A percentile compares a stretch with the other conserved stretches of the same genome.
These are phyloP conservation scores for Exobasidium rhododendri DNA, from an alignment of 1,284 basidiomycete species.

Conservation along the genomic window DNA sequence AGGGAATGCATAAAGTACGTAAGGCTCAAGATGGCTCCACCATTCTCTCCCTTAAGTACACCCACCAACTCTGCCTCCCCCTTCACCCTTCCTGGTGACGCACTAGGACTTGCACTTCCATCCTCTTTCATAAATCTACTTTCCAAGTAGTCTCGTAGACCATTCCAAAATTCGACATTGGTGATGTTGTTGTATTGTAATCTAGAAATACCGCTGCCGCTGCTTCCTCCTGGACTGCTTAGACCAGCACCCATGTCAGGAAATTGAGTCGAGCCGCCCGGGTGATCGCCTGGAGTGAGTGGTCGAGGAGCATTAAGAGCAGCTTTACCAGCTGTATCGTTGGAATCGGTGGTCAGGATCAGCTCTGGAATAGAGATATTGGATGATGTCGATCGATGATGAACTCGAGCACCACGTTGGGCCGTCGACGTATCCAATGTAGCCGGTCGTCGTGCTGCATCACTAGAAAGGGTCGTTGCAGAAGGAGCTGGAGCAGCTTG, in stretches of 20 bases:
- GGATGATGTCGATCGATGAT: conserved; percentile 40
- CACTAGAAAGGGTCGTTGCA: conserved; percentile 4
- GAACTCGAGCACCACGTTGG: conserved; percentile 12
- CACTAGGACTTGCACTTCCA: conserved; percentile 26
- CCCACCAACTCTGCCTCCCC: conserved; percentile 49
- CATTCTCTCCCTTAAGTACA: background rate
- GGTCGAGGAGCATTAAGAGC: conserved; percentile 20
- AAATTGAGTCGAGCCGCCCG: conserved; percentile 9
- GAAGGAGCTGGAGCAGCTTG: conserved; percentile 12
- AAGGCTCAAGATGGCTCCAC: too few species aligned
- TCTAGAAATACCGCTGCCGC: conserved; percentile 38
- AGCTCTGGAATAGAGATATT: conserved; percentile 47
- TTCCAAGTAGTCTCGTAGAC: conserved; percentile 36
- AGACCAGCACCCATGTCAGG: conserved; percentile 22
- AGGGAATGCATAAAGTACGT: background rate
- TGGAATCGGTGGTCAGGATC: conserved; percentile 47
- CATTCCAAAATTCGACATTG: conserved; percentile 47
- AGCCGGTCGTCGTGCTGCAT: conserved; percentile 4
- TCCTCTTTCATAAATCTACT: conserved; percentile 32
- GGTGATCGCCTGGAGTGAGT: conserved; percentile 22
- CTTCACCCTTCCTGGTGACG: conserved; percentile 21
- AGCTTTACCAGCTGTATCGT: conserved; percentile 9
- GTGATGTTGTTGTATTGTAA: conserved; percentile 41
- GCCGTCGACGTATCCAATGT: conserved; percentile 9
- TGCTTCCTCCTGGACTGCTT: conserved; percentile 20